These are phyloP conservation scores for Candida silvicultrix DNA, from an alignment of 805 yeast species.

Conservation along the genomic window DNA sequence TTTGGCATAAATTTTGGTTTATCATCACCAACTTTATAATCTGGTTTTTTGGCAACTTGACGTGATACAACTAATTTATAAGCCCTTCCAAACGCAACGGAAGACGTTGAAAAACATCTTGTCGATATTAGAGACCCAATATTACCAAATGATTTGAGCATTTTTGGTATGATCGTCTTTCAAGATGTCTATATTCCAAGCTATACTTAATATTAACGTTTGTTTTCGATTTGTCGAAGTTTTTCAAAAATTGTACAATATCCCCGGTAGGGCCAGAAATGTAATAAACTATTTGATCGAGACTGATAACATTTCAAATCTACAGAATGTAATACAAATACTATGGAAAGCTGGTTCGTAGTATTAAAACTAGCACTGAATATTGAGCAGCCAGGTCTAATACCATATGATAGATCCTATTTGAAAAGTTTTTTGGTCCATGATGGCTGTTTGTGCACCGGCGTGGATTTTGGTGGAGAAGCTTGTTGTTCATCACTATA, in stretches of 20 bases:
- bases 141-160: constrained; percentile 10
- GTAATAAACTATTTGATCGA: neutral
- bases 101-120: constrained; percentile 15
- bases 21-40: constrained; percentile 47
- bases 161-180: neutral
- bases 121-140: neutral
- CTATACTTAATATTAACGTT: neutral
- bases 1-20: constrained; percentile 42
- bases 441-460: constrained; percentile 4
- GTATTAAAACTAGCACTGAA: neutral
- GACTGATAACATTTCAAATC: no score
- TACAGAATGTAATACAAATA: no score
- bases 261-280: neutral
- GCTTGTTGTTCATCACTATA: constrained; percentile 10
- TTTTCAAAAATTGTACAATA: neutral
- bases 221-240: neutral
- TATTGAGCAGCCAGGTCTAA: neutral
- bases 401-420: neutral
- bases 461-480: neutral
- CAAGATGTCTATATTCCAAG: neutral
- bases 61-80: constrained; percentile 44
- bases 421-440: constrained; percentile 20
- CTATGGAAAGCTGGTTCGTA: no score
- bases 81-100: constrained; percentile 17
- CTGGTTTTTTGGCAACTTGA: constrained; percentile 35